A percentile compares a stretch with the other conserved stretches of the same genome.
Conservation (phyloP, 2,329 filamentous ascomycete species). For the Scorias spongiosa region DNA sequence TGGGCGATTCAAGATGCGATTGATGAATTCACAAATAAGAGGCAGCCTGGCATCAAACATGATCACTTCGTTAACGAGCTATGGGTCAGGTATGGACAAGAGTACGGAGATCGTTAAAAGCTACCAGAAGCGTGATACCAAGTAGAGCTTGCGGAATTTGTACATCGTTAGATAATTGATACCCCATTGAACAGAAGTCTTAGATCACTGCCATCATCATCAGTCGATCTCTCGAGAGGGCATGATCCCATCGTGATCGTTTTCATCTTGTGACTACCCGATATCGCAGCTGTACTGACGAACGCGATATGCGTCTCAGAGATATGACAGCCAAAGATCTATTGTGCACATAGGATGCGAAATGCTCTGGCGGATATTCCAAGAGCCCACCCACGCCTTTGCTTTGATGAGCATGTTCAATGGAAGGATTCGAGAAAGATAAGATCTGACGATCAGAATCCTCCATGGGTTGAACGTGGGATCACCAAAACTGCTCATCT, state of each 20-base stretch:
- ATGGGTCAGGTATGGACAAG: slow-evolving; percentile 55
- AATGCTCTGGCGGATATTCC: too few species aligned
- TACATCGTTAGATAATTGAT: not conserved
- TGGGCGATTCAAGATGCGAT: slow-evolving; percentile 63
- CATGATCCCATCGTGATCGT: slow-evolving; percentile 25
- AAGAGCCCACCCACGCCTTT: too few species aligned
- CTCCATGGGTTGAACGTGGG: too few species aligned
- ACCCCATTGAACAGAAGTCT: slow-evolving; percentile 27
- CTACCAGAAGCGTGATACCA: not conserved
- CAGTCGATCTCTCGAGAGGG: slow-evolving; percentile 7
- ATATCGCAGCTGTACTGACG: slow-evolving; percentile 27
- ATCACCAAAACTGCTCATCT: too few species aligned
- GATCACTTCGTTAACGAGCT: slow-evolving; percentile 76
- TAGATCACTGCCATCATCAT: slow-evolving; percentile 7
- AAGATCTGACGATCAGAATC: too few species aligned
- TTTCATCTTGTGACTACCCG: slow-evolving; percentile 29
- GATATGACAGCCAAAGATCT: too few species aligned
- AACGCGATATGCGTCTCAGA: too few species aligned
- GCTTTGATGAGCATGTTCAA: too few species aligned
- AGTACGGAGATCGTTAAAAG: slow-evolving; percentile 6
- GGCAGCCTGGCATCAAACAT: slow-evolving; percentile 76
- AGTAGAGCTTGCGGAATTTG: not conserved
- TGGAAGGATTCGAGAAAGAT: too few species aligned
- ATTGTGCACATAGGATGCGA: too few species aligned
- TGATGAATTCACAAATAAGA: slow-evolving; percentile 54